phyloP scores from a whole-genome alignment of 495 filamentous ascomycete species.

The Xylaria bambusicola region DNA sequence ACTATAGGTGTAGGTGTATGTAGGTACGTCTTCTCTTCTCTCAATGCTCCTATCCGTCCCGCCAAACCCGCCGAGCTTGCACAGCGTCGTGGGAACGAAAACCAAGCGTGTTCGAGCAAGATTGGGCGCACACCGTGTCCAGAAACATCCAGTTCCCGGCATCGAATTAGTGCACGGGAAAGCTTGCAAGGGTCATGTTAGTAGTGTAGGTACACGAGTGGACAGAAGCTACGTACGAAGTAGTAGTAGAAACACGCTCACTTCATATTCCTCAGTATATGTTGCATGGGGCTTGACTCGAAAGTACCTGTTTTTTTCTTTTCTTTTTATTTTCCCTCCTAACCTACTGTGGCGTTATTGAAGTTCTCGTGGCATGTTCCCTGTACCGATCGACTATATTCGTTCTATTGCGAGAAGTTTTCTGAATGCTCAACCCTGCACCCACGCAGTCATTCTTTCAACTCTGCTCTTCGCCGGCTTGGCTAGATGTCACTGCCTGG shows the following conservation, averaged over 20 bases:
- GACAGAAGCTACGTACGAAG: no score
- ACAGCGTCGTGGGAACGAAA: background rate
- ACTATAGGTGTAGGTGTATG: no score
- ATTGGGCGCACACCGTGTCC: conserved; percentile 16
- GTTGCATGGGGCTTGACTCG: conserved; percentile 5
- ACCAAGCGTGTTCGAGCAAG: background rate
- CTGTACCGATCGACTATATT: conserved; percentile 1
- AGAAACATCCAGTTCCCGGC: conserved; percentile 4
- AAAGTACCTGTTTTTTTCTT: conserved; percentile 7
- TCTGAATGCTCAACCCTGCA: background rate
- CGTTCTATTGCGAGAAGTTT: background rate
- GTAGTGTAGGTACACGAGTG: background rate
- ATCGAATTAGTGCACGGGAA: conserved; percentile 16
- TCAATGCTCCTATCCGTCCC: conserved; percentile 19
- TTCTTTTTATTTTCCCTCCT: background rate
- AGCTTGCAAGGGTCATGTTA: conserved; percentile 13
- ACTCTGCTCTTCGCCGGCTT: background rate
- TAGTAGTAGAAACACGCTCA: no score
- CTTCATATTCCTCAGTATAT: conserved; percentile 2
- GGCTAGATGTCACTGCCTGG: background rate
- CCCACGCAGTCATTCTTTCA: background rate
- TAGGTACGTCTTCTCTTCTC: background rate
- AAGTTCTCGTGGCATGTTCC: conserved; percentile 6
- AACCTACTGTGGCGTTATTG: conserved; percentile 1
- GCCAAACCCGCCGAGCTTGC: background rate